Conservation (phyloP, 2,329 filamentous ascomycete species). For the Hymenoscyphus salicellus region DNA sequence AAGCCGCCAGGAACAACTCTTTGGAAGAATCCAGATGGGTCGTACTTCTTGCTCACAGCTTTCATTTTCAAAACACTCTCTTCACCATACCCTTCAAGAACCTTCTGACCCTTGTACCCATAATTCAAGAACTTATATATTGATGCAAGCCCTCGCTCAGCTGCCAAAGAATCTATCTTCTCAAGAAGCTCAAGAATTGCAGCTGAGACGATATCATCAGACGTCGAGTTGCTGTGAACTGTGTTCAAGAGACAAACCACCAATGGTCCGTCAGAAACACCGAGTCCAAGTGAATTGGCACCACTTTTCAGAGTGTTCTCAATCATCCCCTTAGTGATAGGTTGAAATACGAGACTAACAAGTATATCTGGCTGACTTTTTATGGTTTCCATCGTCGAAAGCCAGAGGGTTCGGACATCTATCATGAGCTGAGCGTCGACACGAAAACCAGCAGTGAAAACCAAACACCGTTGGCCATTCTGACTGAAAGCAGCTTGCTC, state of each 20-base stretch:
- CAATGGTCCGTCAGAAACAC: conserved; percentile 1
- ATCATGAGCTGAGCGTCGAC: neutral
- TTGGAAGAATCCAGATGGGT: conserved; percentile 32
- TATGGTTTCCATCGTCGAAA: conserved; percentile 4
- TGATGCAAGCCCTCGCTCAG: neutral
- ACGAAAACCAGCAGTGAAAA: neutral
- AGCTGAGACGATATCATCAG: neutral
- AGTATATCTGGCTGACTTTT: neutral
- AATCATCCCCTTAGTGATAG: neutral
- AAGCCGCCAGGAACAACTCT: conserved; percentile 30
- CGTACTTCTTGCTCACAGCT: conserved; percentile 30
- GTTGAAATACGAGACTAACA: neutral
- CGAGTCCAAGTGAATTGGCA: neutral
- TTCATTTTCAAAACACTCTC: conserved; percentile 17
- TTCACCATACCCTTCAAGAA: conserved; percentile 14
- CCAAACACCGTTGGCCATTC: neutral
- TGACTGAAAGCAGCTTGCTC: conserved; percentile 15
- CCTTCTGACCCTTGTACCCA: conserved; percentile 8
- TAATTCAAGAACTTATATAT: conserved; percentile 16
- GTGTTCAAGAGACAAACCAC: neutral
- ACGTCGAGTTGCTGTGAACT: neutral
- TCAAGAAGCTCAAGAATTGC: neutral
- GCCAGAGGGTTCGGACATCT: neutral
- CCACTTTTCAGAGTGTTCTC: neutral
- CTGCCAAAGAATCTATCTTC: neutral